Evolutionary conservation across 2,329 filamentous ascomycete species (phyloP), one percentile per base, ranked within the genome.

Genomic region (Aspergillus sp.): DNA sequence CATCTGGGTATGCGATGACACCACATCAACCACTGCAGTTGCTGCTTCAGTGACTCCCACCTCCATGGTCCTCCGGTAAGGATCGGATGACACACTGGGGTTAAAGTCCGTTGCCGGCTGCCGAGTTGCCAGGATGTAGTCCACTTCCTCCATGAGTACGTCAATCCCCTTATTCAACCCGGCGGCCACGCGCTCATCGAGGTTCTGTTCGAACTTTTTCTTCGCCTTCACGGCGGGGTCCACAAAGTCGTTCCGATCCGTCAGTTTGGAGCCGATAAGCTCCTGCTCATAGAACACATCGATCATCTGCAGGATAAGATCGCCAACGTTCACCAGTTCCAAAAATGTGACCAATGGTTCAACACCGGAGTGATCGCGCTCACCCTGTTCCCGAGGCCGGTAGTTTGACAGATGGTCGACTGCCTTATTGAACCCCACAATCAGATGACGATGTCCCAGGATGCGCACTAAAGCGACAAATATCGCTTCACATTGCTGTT

Each of bases 201-300:
- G 86, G 88, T 97, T 96, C 68, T 97, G 92, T 78, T 99, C 94
- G 64, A 97, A 99, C 60, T 90, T 91, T 77, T 97, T 97, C 83
- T 99, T 99, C 59, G 94, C 92, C 63, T 97, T 88, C 29, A 89
- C 88, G 0, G 92, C 90, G 17, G 91, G 88, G 66, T 96, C 91
- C 45, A 99, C 79, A 65, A 99, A 99, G 73, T 99, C 94, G 68
- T 96, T 95, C 41, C 89, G 86, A 68, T 97, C 93, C 1, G 88
- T 88, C 49, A 99, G 86, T 64, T 89, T 89, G 13, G 88, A 84
- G 1, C 85, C 83, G 5, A 91, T 85, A 23, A 99, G 82, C 74
- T 99, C 94, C 74, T 97, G 94, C 68, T 96, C 89, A 73, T 96
- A 99, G 69, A 99, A 99, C 31, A 99, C 91, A 68, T 99, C 94